Conservation (phyloP, 2,329 filamentous ascomycete species). For the Lachnellula hyalina region DNA sequence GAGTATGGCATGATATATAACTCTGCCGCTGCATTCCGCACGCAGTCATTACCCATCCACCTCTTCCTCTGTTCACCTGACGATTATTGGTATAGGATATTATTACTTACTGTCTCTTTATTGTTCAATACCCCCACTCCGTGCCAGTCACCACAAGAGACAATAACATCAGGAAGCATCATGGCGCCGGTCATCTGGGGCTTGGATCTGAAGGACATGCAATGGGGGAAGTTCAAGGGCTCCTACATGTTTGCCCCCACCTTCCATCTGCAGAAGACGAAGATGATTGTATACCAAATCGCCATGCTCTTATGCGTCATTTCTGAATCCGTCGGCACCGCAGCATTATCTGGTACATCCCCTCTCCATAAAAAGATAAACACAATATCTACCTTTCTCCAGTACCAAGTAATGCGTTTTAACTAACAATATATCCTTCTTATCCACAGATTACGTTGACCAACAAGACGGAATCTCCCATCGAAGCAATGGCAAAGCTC, state of each 20-base stretch:
- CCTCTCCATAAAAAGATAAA: background rate
- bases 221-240: constrained; percentile 52
- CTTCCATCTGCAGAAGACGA: constrained; percentile 51
- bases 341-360: constrained; percentile 44
- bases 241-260: constrained; percentile 52
- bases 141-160: background rate
- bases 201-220: constrained; percentile 50
- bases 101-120: too few relatives aligned
- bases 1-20: too few relatives aligned
- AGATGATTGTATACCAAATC: constrained; percentile 55
- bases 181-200: constrained; percentile 49
- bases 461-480: constrained; percentile 43
- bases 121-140: background rate
- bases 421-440: background rate
- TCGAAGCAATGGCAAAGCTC: constrained; percentile 33
- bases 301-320: constrained; percentile 54
- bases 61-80: too few relatives aligned
- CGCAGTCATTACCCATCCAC: too few relatives aligned
- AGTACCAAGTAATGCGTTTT: background rate
- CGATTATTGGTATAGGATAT: too few relatives aligned
- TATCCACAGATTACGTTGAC: constrained; percentile 48
- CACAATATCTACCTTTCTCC: background rate
- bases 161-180: background rate
- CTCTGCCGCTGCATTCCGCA: too few relatives aligned
- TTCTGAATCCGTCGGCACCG: constrained; percentile 52